Base-by-base conservation (phyloP, 495 filamentous ascomycete genomes). In the Penicilliopsis zonata region DNA sequence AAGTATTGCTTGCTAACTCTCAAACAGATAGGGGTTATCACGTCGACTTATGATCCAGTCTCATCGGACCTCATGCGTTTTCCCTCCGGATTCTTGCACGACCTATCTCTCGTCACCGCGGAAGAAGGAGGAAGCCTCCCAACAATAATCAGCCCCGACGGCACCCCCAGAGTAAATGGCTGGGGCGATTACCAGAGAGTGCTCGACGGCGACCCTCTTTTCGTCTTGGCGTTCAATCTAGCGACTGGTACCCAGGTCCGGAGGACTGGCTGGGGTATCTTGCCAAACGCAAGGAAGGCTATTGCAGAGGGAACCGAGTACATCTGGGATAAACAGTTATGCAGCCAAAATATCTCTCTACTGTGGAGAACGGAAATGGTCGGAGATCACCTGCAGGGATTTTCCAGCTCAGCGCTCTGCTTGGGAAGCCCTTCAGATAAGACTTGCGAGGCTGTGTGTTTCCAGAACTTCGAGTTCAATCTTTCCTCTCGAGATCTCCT, bases 91-190 rank as follows among this genome's bases (percentile, higher is more conserved):
- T 42, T 35, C 49, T 43, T 31, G 43, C 33, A 49, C 37, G 42
- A 49, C 43, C 42, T 52, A 30, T 43, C 41, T 34, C 42, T 43
- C 39, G 16, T 30, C 7, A 30, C 13, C 18, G 26, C 8, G 12
- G 5, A 8, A 8, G 7, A 5, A 5, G 16, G 13, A 30, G 13
- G 5, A 30, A 30, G 5, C 6, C 28, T 30, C 5, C 28, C 28
- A 16, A 6, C 3, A 30, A 30, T 30, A 9, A 30, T 17, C 28
- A 30, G 28, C 28, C 28, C 28, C 13, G 28, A 3, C 13, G 28
- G 28, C 13, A 18, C 28, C 9, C 28, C 28, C 13, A 6, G 28
- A 30, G 13, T 30, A 5, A 13, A 5, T 16, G 28, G 28, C 28
- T 30, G 28, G 28, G 28, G 28, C 3, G 13, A 15, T 8, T 30